Conservation (phyloP, 306 rosid genomes). For the Dicorynia guianensis region DNA sequence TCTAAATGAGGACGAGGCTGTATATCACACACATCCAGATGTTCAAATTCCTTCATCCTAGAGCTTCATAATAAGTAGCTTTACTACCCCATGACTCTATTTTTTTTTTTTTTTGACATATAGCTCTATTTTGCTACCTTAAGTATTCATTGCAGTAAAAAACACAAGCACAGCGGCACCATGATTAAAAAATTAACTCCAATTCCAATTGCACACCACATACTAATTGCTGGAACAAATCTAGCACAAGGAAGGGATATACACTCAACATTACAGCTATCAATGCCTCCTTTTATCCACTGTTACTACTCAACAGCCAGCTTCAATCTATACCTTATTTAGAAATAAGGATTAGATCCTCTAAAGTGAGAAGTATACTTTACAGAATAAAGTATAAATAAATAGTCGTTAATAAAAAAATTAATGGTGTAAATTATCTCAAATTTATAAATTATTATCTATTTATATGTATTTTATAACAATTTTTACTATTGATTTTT, state of each 20-base stretch:
- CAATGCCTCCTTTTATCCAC: neutral
- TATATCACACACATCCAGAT: neutral
- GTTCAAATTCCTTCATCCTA: conserved; percentile 4
- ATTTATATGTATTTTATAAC: too few relatives aligned
- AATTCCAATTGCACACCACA: conserved; percentile 21
- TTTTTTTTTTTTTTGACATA: too few relatives aligned
- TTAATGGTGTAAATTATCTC: too few relatives aligned
- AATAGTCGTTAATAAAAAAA: too few relatives aligned
- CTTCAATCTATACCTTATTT: neutral
- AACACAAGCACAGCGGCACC: conserved; percentile 2
- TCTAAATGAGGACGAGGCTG: neutral
- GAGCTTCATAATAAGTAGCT: neutral
- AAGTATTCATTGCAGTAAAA: conserved; percentile 9
- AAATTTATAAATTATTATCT: too few relatives aligned
- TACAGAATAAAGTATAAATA: too few relatives aligned
- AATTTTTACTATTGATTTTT: too few relatives aligned
- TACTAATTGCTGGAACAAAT: neutral
- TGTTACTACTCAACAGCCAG: conserved; percentile 12
- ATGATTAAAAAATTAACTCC: conserved; percentile 13
- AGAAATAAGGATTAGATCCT: too few relatives aligned
- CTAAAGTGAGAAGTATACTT: too few relatives aligned
- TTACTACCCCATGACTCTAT: too few relatives aligned
- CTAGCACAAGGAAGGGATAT: neutral
- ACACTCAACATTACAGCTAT: conserved; percentile 5
- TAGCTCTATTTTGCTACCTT: neutral